Evolutionary conservation across 345 rosid genomes (phyloP).

Genomic region (Linum trigynum): DNA sequence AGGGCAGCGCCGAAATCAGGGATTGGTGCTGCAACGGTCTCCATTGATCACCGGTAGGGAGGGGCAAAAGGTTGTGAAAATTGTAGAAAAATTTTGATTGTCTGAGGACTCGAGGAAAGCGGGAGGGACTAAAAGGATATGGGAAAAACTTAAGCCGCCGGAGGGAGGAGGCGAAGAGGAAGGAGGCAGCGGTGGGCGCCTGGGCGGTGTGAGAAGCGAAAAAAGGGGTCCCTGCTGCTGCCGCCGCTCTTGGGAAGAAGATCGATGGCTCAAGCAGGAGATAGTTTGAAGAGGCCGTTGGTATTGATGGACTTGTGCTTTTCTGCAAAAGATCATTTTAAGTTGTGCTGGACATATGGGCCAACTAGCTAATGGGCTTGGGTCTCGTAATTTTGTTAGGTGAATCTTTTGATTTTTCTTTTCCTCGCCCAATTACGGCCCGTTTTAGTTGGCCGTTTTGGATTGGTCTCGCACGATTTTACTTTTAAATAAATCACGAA

Average conservation of each 20-base stretch:
- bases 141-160: neutral
- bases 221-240: neutral
- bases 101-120: neutral
- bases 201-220: neutral
- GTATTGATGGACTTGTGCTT: too few relatives aligned
- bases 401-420: too few relatives aligned
- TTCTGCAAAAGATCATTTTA: too few relatives aligned
- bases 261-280: neutral
- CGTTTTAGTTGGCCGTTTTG: too few relatives aligned
- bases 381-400: too few relatives aligned
- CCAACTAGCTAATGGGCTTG: too few relatives aligned
- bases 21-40: neutral
- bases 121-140: neutral
- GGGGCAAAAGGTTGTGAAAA: neutral
- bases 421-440: too few relatives aligned
- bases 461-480: too few relatives aligned
- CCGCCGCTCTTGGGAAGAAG: neutral
- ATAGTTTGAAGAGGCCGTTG: too few relatives aligned
- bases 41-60: neutral
- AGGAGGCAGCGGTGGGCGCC: neutral
- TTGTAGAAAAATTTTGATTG: neutral
- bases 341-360: too few relatives aligned
- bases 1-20: neutral
- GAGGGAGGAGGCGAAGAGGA: neutral
- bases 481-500: too few relatives aligned